Conservation (phyloP, 2,329 filamentous ascomycete species). For the Hymenoscyphus fraxineus region DNA sequence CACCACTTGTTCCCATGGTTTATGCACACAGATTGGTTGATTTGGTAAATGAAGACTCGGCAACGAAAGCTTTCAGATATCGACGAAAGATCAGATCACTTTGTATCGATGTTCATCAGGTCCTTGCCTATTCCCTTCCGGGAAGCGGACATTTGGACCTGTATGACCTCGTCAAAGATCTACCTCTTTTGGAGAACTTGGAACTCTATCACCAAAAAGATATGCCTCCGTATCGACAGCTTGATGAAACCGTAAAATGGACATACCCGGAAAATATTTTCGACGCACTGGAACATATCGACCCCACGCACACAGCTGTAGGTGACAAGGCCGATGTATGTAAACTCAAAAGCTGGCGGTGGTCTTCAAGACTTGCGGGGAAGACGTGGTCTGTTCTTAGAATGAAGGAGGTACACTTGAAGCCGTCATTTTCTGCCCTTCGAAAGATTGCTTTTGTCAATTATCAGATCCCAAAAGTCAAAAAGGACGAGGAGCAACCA, state of each 20-base stretch:
- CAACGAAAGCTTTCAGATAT: constrained; percentile 29
- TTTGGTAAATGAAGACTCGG: constrained; percentile 41
- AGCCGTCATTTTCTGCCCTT: constrained; percentile 53
- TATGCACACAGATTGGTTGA: constrained; percentile 50
- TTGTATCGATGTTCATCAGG: constrained; percentile 38
- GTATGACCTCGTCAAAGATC: constrained; percentile 54
- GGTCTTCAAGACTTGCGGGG: constrained; percentile 53
- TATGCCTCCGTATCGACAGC: constrained; percentile 59
- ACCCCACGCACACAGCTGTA: constrained; percentile 35
- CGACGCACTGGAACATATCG: constrained; percentile 56
- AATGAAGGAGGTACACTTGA: constrained; percentile 50
- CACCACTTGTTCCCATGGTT: constrained; percentile 55
- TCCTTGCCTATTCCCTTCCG: constrained; percentile 50
- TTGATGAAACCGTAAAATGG: constrained; percentile 61
- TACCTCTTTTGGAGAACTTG: constrained; percentile 65
- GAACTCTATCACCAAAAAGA: constrained; percentile 71
- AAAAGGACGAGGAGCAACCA: constrained; percentile 34
- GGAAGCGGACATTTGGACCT: constrained; percentile 54
- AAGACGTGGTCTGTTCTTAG: constrained; percentile 45
- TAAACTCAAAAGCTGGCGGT: constrained; percentile 53
- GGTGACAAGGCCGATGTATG: constrained; percentile 32
- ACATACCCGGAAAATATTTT: constrained; percentile 66
- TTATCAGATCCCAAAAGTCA: constrained; percentile 53
- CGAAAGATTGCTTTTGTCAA: constrained; percentile 59
- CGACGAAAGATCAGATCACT: constrained; percentile 33